These are phyloP conservation scores for Bacidia gigantensis DNA, from an alignment of 495 filamentous ascomycete species.

Conservation along the genomic window DNA sequence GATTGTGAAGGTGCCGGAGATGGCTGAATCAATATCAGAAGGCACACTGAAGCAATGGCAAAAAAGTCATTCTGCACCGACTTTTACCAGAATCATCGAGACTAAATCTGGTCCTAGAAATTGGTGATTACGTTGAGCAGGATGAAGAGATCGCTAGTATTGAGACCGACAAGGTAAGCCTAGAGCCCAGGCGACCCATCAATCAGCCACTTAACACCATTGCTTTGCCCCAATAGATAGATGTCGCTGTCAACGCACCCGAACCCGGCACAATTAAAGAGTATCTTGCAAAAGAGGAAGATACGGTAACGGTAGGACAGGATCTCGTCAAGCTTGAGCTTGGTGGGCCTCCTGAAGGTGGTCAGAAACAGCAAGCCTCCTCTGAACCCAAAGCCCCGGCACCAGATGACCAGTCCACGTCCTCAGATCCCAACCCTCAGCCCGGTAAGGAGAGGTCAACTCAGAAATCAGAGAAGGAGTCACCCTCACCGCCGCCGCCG, in stretches of 20 bases:
- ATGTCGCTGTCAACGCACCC: slow-evolving; percentile 89
- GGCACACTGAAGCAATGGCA: slow-evolving; percentile 92
- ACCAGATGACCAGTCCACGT: slow-evolving; percentile 39
- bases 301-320: slow-evolving; percentile 90
- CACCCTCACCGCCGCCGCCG: slow-evolving; percentile 21
- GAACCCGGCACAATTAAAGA: slow-evolving; percentile 86
- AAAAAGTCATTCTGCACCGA: slow-evolving; percentile 54
- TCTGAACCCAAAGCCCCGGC: slow-evolving; percentile 48
- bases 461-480: background rate
- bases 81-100: slow-evolving; percentile 60
- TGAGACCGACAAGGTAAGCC: slow-evolving; percentile 93
- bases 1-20: slow-evolving; percentile 85
- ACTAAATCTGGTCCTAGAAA: slow-evolving; percentile 46
- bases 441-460: slow-evolving; percentile 34
- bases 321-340: slow-evolving; percentile 73
- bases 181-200: background rate
- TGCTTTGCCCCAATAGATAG: slow-evolving; percentile 48
- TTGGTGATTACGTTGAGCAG: slow-evolving; percentile 87
- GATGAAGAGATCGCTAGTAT: slow-evolving; percentile 99
- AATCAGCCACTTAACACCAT: slow-evolving; percentile 4
- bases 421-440: slow-evolving; percentile 42
- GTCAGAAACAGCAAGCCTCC: slow-evolving; percentile 34
- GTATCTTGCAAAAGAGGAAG: slow-evolving; percentile 83
- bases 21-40: slow-evolving; percentile 98
- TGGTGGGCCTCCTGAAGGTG: slow-evolving; percentile 45